A percentile compares a stretch with the other conserved stretches of the same genome.
Evolutionary conservation across 148 eudicot species (phyloP).

Genomic region (Silene uniflora): DNA sequence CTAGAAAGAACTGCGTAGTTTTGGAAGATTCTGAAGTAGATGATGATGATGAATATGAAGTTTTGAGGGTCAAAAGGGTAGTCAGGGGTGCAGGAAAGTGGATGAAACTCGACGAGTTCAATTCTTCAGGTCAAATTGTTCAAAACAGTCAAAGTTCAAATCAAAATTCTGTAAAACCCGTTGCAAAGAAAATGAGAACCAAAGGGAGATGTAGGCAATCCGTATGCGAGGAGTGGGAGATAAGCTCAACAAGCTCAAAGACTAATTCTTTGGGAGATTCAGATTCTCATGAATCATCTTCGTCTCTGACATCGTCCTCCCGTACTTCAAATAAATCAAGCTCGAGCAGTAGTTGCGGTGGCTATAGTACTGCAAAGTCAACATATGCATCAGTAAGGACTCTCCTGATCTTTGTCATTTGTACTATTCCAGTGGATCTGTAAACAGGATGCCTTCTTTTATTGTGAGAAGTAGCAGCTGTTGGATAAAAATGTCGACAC

Average conservation of each 20-base stretch:
- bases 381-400: slow-evolving; percentile 24
- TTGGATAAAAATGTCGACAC: no score
- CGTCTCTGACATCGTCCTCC: slow-evolving; percentile 29
- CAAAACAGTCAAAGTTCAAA: slow-evolving; percentile 10
- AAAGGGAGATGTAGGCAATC: slow-evolving; percentile 5
- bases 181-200: slow-evolving; percentile 15
- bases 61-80: not conserved
- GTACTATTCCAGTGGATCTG: not conserved
- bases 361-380: slow-evolving; percentile 9
- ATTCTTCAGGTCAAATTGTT: not conserved
- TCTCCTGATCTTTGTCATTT: not conserved
- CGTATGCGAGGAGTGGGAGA: slow-evolving; percentile 3
- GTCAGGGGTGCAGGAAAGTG: not conserved
- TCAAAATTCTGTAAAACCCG: slow-evolving; percentile 1
- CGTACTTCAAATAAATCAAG: slow-evolving; percentile 15
- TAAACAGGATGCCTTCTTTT: not conserved
- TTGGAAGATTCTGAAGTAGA: slow-evolving; percentile 9
- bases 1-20: not conserved
- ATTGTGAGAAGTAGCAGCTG: no score
- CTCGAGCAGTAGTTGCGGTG: slow-evolving; percentile 27
- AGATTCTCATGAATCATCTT: slow-evolving; percentile 27
- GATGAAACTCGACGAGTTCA: not conserved
- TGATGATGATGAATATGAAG: slow-evolving; percentile 16
- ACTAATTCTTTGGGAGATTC: slow-evolving; percentile 10
- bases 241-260: not conserved